Conservation (phyloP, 164 flowering plant species). For the Macadamia tetraphylla region DNA sequence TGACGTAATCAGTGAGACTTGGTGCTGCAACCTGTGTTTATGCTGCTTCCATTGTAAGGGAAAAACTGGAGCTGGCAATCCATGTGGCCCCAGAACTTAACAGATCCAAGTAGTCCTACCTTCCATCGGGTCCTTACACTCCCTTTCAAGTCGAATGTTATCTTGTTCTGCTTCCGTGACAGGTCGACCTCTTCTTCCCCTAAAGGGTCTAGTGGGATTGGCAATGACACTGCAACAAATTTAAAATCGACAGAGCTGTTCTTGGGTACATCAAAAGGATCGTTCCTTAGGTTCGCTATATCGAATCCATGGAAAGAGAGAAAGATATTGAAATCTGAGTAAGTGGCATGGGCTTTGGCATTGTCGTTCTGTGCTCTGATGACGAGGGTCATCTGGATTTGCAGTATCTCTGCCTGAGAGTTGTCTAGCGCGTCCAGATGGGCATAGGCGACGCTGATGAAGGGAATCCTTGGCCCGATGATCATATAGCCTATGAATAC, state of each 20-base stretch:
- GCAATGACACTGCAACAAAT: slow-evolving; percentile 30
- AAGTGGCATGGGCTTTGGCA: slow-evolving; percentile 52
- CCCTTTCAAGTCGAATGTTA: slow-evolving; percentile 48
- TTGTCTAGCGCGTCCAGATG: slow-evolving; percentile 39
- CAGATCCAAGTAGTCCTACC: slow-evolving; percentile 50
- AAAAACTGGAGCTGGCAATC: slow-evolving; percentile 51
- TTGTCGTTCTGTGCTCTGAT: slow-evolving; percentile 62
- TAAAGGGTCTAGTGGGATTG: slow-evolving; percentile 41
- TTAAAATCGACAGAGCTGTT: slow-evolving; percentile 32
- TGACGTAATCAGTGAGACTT: slow-evolving; percentile 22
- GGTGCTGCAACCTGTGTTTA: slow-evolving; percentile 38
- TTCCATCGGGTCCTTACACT: slow-evolving; percentile 51
- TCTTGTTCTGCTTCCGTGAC: slow-evolving; percentile 29
- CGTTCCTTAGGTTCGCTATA: slow-evolving; percentile 39
- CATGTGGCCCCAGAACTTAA: slow-evolving; percentile 49
- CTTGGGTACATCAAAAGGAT: slow-evolving; percentile 46
- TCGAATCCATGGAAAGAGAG: slow-evolving; percentile 35
- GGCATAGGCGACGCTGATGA: slow-evolving; percentile 39
- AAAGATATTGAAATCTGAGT: slow-evolving; percentile 31
- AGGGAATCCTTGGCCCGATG: slow-evolving; percentile 57
- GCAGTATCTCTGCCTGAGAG: slow-evolving; percentile 34
- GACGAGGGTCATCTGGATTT: slow-evolving; percentile 32
- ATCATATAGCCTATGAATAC: slow-evolving; percentile 58
- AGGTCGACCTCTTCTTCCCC: slow-evolving; percentile 27
- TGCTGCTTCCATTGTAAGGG: slow-evolving; percentile 31